Conservation (phyloP, 371 early-diverging fungal genomes). For the Mortierella sp. region DNA sequence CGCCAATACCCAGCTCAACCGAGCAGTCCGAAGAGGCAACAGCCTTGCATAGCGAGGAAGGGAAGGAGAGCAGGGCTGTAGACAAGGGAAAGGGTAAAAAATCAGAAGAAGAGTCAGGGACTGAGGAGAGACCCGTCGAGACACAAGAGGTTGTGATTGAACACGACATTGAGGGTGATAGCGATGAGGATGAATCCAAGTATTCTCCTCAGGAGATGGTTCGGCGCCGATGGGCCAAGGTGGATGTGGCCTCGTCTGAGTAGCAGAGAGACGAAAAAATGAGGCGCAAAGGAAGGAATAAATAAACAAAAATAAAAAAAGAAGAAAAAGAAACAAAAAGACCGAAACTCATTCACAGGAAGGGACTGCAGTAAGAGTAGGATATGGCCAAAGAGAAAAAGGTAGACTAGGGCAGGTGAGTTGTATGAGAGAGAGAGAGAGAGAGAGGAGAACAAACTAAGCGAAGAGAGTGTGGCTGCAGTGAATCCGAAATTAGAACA, state of each 20-base stretch:
- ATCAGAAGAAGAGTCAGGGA: slow-evolving; percentile 8
- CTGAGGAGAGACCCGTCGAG: slow-evolving; percentile 16
- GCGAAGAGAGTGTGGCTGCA: too few species aligned
- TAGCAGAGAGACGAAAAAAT: not conserved
- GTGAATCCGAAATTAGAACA: too few species aligned
- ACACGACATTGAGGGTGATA: slow-evolving; percentile 7
- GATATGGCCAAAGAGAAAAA: too few species aligned
- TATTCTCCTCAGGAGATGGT: slow-evolving; percentile 50
- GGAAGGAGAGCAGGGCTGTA: not conserved
- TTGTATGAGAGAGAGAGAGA: too few species aligned
- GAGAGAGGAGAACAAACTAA: too few species aligned
- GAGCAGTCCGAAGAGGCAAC: not conserved
- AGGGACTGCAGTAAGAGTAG: too few species aligned
- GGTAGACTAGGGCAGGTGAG: too few species aligned
- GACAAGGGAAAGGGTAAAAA: slow-evolving; percentile 40
- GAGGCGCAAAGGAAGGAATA: too few species aligned
- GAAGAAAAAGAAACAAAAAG: too few species aligned
- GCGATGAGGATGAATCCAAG: slow-evolving; percentile 23
- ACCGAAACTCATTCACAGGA: too few species aligned
- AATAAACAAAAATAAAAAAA: too few species aligned
- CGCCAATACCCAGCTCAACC: slow-evolving; percentile 5
- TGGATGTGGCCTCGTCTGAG: slow-evolving; percentile 6
- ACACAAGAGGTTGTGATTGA: not conserved
- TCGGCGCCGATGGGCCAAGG: slow-evolving; percentile 33
- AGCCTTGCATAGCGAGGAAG: not conserved